Conservation (phyloP, 2,329 filamentous ascomycete genomes). For the Xylariaceae sp. region DNA sequence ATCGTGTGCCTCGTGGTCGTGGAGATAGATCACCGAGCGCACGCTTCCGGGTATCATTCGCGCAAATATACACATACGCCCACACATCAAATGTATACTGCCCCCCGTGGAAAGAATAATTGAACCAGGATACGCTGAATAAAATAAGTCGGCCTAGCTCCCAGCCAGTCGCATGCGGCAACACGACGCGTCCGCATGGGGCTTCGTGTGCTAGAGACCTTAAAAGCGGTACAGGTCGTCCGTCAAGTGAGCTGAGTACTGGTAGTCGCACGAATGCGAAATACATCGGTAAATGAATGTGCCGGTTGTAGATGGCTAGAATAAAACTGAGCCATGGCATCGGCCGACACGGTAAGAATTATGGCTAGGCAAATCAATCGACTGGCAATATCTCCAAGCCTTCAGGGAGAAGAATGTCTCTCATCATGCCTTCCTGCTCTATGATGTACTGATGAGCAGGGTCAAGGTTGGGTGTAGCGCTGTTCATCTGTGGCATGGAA, state of each 20-base stretch:
- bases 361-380: constrained; percentile 10
- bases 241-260: neutral
- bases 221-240: neutral
- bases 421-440: constrained; percentile 19
- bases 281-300: neutral
- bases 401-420: constrained; percentile 21
- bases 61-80: neutral
- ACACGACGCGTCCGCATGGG: neutral
- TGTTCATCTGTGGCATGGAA: constrained; percentile 23
- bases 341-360: neutral
- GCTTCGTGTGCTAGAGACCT: neutral
- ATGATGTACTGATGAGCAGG: constrained; percentile 20
- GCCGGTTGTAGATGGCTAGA: neutral
- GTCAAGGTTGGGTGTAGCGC: constrained; percentile 16
- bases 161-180: neutral
- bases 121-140: neutral
- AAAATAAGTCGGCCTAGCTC: neutral
- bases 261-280: neutral
- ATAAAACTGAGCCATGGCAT: neutral
- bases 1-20: neutral
- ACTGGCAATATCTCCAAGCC: constrained; percentile 20
- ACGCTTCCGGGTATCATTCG: neutral
- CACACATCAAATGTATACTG: neutral
- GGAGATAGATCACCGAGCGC: neutral
- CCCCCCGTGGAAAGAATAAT: neutral